phyloP scores from a whole-genome alignment of 2,329 filamentous ascomycete species.

The Penicillium sp. region DNA sequence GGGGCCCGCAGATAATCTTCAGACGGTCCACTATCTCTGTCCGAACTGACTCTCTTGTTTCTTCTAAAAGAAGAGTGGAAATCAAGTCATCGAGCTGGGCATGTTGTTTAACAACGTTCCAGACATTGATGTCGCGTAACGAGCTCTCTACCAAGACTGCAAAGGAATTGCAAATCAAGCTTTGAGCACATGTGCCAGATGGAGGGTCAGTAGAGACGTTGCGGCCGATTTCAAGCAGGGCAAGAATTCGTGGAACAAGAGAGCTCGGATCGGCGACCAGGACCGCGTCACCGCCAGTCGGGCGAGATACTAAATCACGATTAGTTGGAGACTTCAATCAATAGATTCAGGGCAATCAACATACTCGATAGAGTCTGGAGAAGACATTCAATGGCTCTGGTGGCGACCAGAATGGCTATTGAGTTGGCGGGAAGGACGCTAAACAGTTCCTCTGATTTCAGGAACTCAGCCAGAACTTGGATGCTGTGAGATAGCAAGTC shows the following conservation, averaged over 20 bases:
- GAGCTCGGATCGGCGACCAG: slow-evolving; percentile 35
- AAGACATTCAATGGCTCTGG: slow-evolving; percentile 56
- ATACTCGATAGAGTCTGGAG: slow-evolving; percentile 55
- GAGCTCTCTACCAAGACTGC: slow-evolving; percentile 50
- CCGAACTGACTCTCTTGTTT: slow-evolving; percentile 40
- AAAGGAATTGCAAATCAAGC: slow-evolving; percentile 45
- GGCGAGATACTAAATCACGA: slow-evolving; percentile 27
- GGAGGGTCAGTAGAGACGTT: slow-evolving; percentile 13
- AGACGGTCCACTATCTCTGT: slow-evolving; percentile 41
- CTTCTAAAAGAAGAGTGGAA: slow-evolving; percentile 43
- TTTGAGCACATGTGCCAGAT: slow-evolving; percentile 23
- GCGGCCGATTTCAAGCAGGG: slow-evolving; percentile 33
- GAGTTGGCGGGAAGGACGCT: slow-evolving; percentile 44
- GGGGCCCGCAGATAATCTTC: slow-evolving; percentile 34
- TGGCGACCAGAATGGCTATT: slow-evolving; percentile 50
- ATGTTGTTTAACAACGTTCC: slow-evolving; percentile 43
- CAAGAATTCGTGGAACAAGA: slow-evolving; percentile 37
- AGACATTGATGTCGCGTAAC: slow-evolving; percentile 46
- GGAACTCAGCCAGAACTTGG: slow-evolving; percentile 56
- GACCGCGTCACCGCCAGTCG: slow-evolving; percentile 21
- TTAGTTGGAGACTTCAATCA: background rate
- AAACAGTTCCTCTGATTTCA: slow-evolving; percentile 56
- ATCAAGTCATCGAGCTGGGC: slow-evolving; percentile 40
- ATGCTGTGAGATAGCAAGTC: slow-evolving; percentile 46
- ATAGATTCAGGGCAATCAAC: slow-evolving; percentile 3